phyloP scores from a whole-genome alignment of 1,284 basidiomycete species.

The Trichosporon ovoides region DNA sequence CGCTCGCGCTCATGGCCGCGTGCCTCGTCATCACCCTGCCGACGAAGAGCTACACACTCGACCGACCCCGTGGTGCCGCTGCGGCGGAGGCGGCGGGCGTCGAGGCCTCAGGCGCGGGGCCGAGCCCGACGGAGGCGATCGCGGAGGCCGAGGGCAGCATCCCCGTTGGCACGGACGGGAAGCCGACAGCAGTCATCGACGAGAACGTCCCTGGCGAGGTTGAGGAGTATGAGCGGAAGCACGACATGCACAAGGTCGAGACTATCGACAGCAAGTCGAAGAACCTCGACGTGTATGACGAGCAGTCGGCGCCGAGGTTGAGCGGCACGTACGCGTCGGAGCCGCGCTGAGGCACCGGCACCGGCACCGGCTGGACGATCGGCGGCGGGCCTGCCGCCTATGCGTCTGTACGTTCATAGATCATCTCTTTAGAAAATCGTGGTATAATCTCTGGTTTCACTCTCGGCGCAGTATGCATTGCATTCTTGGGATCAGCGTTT shows the following conservation, averaged over 20 bases:
- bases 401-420: too few relatives aligned
- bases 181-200: not conserved
- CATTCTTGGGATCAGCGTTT: too few relatives aligned
- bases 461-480: too few relatives aligned
- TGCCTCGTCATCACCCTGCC: constrained; percentile 15
- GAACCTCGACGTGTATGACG: too few relatives aligned
- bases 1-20: constrained; percentile 4
- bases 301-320: too few relatives aligned
- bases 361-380: too few relatives aligned
- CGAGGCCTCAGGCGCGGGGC: not conserved
- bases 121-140: not conserved
- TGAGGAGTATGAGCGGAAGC: constrained; percentile 15
- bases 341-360: too few relatives aligned
- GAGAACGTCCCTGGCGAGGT: not conserved
- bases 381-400: too few relatives aligned
- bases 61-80: not conserved
- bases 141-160: constrained; percentile 7
- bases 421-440: too few relatives aligned
- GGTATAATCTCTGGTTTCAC: too few relatives aligned
- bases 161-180: not conserved
- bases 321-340: too few relatives aligned
- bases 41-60: constrained; percentile 16
- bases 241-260: constrained; percentile 12
- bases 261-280: too few relatives aligned
- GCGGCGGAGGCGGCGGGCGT: not conserved